A percentile compares a stretch with the other conserved stretches of the same genome.
Conservation (phyloP, 139 green algal genomes). For the Diplosphaera chodatii region DNA sequence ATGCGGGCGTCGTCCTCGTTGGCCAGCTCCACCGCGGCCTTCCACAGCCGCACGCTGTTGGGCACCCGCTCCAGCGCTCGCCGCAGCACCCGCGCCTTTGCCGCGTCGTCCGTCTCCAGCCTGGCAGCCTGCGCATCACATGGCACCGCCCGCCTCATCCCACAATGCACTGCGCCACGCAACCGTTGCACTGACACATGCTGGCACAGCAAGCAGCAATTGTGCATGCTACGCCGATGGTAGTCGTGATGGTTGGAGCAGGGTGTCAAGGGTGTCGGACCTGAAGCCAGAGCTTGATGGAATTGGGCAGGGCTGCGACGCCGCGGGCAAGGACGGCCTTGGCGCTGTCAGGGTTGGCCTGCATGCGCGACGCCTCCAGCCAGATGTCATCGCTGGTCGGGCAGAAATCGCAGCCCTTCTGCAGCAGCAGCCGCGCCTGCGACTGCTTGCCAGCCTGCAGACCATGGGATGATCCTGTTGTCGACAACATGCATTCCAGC, state of each 20-base stretch:
- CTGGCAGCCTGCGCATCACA: conserved; percentile 35
- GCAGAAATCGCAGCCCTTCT: conserved; percentile 89
- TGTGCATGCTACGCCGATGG: no score
- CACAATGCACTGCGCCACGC: no score
- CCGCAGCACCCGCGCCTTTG: conserved; percentile 84
- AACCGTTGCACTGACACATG: no score
- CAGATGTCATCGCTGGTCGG: conserved; percentile 95
- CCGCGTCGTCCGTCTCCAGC: conserved; percentile 67
- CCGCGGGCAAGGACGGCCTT: conserved; percentile 86
- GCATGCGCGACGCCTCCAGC: conserved; percentile 90
- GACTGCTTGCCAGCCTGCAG: conserved; percentile 42
- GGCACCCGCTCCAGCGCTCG: conserved; percentile 87
- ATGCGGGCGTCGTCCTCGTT: conserved; percentile 82
- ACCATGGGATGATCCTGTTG: not conserved
- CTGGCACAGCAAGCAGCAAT: no score
- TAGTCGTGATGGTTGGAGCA: no score
- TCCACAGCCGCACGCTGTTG: conserved; percentile 89
- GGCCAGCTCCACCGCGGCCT: conserved; percentile 90
- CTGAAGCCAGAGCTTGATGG: conserved; percentile 90
- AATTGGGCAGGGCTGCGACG: conserved; percentile 70
- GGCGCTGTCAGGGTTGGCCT: conserved; percentile 55
- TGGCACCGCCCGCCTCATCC: no score
- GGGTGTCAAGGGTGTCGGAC: no score
- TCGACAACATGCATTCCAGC: no score
- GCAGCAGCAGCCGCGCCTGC: conserved; percentile 45